A percentile compares a stretch with the other conserved stretches of the same genome.
Evolutionary conservation across 1,284 basidiomycete genomes (phyloP).

Genomic region (Puccinia triticina): DNA sequence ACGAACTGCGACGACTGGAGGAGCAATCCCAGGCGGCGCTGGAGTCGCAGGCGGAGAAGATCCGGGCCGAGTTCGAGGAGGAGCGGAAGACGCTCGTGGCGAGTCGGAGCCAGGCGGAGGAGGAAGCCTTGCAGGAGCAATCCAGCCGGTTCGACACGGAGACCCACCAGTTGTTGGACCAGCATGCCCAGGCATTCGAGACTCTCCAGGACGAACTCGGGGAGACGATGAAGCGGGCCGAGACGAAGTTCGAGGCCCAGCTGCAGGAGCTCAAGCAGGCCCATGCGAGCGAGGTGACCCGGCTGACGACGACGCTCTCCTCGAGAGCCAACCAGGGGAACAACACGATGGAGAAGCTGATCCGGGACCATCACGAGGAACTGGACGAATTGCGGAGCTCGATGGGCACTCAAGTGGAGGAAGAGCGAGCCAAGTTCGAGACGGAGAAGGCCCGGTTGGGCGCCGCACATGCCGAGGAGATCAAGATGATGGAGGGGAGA

Average conservation of each 20-base stretch:
- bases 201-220: background rate
- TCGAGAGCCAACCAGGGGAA: background rate
- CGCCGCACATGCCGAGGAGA: background rate
- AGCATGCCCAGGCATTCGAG: background rate
- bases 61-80: constrained; percentile 23
- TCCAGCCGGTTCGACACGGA: background rate
- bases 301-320: background rate
- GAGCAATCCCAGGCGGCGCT: constrained; percentile 5
- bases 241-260: background rate
- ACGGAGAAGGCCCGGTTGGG: background rate
- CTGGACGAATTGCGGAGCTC: background rate
- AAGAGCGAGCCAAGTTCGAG: constrained; percentile 10
- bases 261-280: constrained; percentile 2
- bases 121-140: background rate
- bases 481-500: background rate
- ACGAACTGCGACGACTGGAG: constrained; percentile 15
- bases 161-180: background rate
- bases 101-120: background rate
- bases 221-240: background rate
- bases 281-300: background rate
- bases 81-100: background rate
- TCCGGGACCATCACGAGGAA: background rate
- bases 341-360: background rate
- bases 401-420: background rate
- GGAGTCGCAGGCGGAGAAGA: background rate